Conservation (phyloP, 2,329 filamentous ascomycete species). For the Albophoma yamanashiensis region DNA sequence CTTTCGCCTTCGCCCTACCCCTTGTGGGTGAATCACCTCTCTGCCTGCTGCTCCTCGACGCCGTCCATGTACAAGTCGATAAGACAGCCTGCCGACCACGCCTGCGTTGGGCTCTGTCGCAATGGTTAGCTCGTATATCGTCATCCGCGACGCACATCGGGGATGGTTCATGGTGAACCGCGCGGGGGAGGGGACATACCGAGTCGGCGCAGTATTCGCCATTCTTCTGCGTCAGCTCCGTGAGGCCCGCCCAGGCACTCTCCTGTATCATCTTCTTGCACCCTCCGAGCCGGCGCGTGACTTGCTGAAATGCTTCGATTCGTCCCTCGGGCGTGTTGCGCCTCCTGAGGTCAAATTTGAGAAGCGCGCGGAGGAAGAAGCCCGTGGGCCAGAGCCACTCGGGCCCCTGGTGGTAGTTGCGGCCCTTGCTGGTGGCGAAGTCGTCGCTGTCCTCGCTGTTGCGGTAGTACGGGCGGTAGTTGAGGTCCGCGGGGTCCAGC, state of each 20-base stretch:
- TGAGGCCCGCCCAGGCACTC: conserved; percentile 80
- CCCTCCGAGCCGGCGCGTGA: conserved; percentile 69
- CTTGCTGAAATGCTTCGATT: conserved; percentile 88
- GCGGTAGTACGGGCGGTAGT: conserved; percentile 90
- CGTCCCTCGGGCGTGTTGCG: conserved; percentile 50
- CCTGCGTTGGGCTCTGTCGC: conserved; percentile 75
- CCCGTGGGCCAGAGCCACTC: conserved; percentile 98
- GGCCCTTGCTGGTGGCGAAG: conserved; percentile 84
- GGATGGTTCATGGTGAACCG: too few species aligned
- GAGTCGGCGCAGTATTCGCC: conserved; percentile 81
- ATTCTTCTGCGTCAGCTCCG: conserved; percentile 86
- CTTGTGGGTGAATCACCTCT: not conserved
- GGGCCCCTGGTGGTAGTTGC: conserved; percentile 96
- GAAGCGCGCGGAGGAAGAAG: conserved; percentile 83
- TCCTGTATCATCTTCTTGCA: conserved; percentile 78
- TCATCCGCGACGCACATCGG: not conserved
- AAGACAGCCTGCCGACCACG: conserved; percentile 90
- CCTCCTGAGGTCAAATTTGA: conserved; percentile 79
- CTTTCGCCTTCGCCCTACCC: too few species aligned
- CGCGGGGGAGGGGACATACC: too few species aligned
- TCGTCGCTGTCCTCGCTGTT: conserved; percentile 90
- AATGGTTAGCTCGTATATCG: conserved; percentile 3
- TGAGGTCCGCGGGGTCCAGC: conserved; percentile 80
- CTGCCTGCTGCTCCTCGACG: conserved; percentile 36
- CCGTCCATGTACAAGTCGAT: conserved; percentile 96